Base-by-base conservation (phyloP, 345 rosid genomes). In the Populus tremula region DNA sequence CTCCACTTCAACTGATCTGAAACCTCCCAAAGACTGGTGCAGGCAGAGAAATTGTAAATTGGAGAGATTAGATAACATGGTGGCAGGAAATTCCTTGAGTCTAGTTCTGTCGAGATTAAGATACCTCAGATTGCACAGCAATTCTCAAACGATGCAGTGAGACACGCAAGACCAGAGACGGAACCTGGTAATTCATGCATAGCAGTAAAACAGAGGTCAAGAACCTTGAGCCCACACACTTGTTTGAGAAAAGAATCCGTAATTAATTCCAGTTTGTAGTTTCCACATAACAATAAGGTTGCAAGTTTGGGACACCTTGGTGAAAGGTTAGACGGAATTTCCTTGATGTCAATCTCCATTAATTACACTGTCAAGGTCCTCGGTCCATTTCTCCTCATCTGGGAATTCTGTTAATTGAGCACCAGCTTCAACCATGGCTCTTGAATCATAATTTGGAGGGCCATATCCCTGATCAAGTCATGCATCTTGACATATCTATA, bases 281-380 rank as follows among this genome's bases (percentile, higher is more conserved):
- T 80, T 1, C 25, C 0, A 0, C n/a, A 36, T n/a, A 84, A 45
- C 79, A 81, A 38, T 18, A 81, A 66, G 23, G 84, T 78, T 53
- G 75, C 76, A 20, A 84, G 67, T 6, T 29, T 54, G 67, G 29
- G 56, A 47, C 72, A 80, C 4, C 10, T 2, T 6, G 72, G 43
- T 9, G 64, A 49, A 20, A 50, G 27, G 17, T 31, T 18, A 20
- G 20, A 5, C 33, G 43, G 23, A 31, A 71, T 35, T n/a, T n/a
- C 33, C 21, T 13, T 4, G n/a, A 25, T 29, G 56, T 70, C 20
- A 47, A 25, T 25, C 10, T 13, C 4, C n/a, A 27, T 23, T 11
- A 70, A 70, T 47, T 61, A 70, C 5, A 45, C 61, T 49, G n/a
- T 49, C 33, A 5, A 70, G 56, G 4, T 17, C 31, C 62, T 35